Percentiles rank a stretch among this genome's conserved stretches.
Conservation (phyloP, 2,329 filamentous ascomycete genomes). For the Pseudogymnoascus sp. region DNA sequence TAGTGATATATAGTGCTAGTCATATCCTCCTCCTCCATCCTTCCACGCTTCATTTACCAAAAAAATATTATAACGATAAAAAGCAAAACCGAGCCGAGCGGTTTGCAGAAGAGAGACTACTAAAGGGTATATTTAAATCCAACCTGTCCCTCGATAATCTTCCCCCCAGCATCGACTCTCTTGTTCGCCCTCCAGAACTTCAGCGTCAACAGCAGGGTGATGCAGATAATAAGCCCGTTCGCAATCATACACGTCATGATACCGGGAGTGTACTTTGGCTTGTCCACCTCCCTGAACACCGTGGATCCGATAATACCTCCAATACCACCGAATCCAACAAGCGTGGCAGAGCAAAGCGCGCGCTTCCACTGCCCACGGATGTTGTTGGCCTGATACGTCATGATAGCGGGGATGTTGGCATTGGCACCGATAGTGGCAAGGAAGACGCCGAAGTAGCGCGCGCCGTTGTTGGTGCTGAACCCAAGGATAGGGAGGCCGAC, state of each 20-base stretch:
- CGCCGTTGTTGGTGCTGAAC: constrained; percentile 40
- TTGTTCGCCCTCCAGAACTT: constrained; percentile 25
- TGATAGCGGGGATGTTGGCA: constrained; percentile 65
- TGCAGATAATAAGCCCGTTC: constrained; percentile 19
- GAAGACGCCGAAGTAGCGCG: constrained; percentile 51
- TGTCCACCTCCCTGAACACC: constrained; percentile 59
- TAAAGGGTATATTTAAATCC: constrained; percentile 23
- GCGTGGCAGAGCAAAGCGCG: constrained; percentile 67
- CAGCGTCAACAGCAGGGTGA: constrained; percentile 19
- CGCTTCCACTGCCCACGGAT: constrained; percentile 86
- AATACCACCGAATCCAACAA: constrained; percentile 70
- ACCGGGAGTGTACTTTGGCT: constrained; percentile 39
- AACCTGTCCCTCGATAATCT: constrained; percentile 26
- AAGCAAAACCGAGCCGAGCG: not conserved
- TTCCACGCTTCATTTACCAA: not conserved
- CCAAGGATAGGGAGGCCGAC: constrained; percentile 37
- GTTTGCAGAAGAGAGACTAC: not conserved
- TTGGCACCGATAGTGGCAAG: constrained; percentile 47
- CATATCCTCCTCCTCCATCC: not conserved
- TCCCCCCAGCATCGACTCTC: constrained; percentile 23
- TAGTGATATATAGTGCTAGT: not conserved
- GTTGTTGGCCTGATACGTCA: constrained; percentile 83
- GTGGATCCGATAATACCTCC: constrained; percentile 71
- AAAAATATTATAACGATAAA: not conserved
- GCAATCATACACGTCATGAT: constrained; percentile 12